phyloP scores from a whole-genome alignment of 495 filamentous ascomycete genomes.

The Glutinoglossum americanum region DNA sequence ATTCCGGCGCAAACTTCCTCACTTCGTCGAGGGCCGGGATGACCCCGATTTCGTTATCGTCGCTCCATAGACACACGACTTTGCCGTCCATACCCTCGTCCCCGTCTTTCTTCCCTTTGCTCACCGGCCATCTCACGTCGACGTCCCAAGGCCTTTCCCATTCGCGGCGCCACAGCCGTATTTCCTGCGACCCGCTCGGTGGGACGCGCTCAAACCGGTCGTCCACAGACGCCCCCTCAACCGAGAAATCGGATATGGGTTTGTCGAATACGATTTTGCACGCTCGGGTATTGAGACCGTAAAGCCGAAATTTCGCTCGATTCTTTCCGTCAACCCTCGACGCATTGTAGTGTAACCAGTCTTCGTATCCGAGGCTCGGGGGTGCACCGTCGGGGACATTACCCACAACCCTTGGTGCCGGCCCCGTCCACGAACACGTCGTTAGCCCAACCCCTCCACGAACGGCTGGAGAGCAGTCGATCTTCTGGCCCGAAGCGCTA shows the following conservation, averaged over 20 bases:
- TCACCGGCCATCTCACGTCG: slow-evolving; percentile 40
- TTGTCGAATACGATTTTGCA: slow-evolving; percentile 44
- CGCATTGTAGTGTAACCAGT: slow-evolving; percentile 44
- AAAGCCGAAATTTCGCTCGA: slow-evolving; percentile 34
- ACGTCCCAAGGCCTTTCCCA: slow-evolving; percentile 62
- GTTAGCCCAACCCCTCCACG: slow-evolving; percentile 22
- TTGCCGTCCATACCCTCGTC: slow-evolving; percentile 36
- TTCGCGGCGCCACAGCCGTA: slow-evolving; percentile 50
- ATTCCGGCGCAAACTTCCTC: slow-evolving; percentile 47
- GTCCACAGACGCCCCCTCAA: slow-evolving; percentile 32
- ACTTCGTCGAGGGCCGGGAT: slow-evolving; percentile 82
- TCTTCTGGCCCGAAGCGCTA: slow-evolving; percentile 37
- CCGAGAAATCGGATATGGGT: slow-evolving; percentile 37
- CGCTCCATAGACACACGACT: slow-evolving; percentile 73
- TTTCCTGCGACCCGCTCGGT: slow-evolving; percentile 26
- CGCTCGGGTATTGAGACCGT: slow-evolving; percentile 42
- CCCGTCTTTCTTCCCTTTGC: slow-evolving; percentile 8
- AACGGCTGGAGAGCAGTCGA: slow-evolving; percentile 26
- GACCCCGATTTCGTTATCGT: slow-evolving; percentile 44
- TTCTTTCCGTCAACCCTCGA: slow-evolving; percentile 18
- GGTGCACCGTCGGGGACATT: slow-evolving; percentile 20
- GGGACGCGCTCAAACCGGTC: slow-evolving; percentile 35
- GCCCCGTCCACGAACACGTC: slow-evolving; percentile 50
- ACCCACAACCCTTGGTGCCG: slow-evolving; percentile 31
- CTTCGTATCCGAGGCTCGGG: slow-evolving; percentile 22